Conservation (phyloP, 2,329 filamentous ascomycete species). For the Epichloe aotearoae region DNA sequence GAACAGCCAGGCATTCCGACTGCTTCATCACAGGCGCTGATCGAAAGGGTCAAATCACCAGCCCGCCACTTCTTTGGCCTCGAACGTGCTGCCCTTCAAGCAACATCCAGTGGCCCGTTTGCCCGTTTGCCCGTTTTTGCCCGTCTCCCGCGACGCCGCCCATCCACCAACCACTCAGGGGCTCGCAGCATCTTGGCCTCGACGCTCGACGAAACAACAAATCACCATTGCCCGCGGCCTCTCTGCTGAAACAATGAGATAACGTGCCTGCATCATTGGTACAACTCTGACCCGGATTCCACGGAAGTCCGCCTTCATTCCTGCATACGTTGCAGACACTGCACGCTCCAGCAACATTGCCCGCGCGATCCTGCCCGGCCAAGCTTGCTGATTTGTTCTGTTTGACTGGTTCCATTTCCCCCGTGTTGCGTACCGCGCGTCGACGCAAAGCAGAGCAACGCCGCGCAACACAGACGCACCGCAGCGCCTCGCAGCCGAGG, state of each 20-base stretch:
- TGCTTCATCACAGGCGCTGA: background rate
- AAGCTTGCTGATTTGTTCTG: background rate
- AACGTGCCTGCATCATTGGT: conserved; percentile 23
- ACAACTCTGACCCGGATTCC: conserved; percentile 12
- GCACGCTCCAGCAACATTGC: background rate
- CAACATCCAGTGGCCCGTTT: background rate
- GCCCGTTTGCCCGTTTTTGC: background rate
- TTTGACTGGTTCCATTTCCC: background rate
- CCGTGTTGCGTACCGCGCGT: conserved; percentile 3
- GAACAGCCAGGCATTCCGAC: background rate
- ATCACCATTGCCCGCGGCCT: conserved; percentile 15
- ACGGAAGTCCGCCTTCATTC: conserved; percentile 6
- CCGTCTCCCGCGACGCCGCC: conserved; percentile 4
- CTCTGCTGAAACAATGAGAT: conserved; percentile 29
- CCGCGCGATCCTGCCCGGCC: background rate
- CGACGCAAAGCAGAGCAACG: conserved; percentile 1
- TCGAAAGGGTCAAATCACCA: background rate
- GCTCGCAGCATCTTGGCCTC: conserved; percentile 11
- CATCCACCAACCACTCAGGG: conserved; percentile 9
- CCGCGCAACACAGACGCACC: conserved; percentile 1
- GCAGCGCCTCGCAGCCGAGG: conserved; percentile 3
- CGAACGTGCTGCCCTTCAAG: background rate
- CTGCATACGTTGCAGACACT: background rate
- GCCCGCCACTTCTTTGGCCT: background rate
- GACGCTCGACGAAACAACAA: conserved; percentile 19